Conservation (phyloP, 345 rosid species). For the Eucalyptus polybractea region DNA sequence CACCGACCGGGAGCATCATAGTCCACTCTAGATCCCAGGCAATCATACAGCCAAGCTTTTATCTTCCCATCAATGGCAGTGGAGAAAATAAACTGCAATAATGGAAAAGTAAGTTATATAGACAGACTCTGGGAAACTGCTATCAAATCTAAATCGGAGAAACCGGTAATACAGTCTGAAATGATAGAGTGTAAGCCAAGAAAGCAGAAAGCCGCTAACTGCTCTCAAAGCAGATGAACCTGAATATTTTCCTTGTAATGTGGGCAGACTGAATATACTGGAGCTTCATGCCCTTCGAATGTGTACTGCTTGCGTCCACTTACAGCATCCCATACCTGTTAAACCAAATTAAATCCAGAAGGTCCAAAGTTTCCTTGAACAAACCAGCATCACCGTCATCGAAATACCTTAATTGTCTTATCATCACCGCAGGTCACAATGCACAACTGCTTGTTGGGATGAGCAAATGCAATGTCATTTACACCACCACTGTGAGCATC, state of each 20-base stretch:
- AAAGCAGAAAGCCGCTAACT: not conserved
- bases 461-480: conserved; percentile 48
- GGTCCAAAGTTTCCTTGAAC: not conserved
- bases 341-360: not conserved
- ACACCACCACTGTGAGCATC: conserved; percentile 62
- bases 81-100: conserved; percentile 67
- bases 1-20: conserved; percentile 84
- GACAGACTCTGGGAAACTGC: not conserved
- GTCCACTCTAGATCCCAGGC: conserved; percentile 74
- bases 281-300: conserved; percentile 46
- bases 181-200: not conserved
- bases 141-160: not conserved
- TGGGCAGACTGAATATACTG: conserved; percentile 48
- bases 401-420: conserved; percentile 37
- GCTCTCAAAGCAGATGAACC: not conserved
- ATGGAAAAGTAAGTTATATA: not conserved
- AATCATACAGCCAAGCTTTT: conserved; percentile 83
- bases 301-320: conserved; percentile 20
- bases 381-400: not conserved
- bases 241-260: conserved; percentile 35
- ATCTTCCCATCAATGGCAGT: conserved; percentile 91
- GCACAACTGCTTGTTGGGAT: conserved; percentile 37
- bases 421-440: conserved; percentile 59
- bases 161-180: not conserved
- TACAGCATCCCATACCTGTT: conserved; percentile 38